Conservation (phyloP, 2,329 filamentous ascomycete genomes). For the Polytolypa hystricis region DNA sequence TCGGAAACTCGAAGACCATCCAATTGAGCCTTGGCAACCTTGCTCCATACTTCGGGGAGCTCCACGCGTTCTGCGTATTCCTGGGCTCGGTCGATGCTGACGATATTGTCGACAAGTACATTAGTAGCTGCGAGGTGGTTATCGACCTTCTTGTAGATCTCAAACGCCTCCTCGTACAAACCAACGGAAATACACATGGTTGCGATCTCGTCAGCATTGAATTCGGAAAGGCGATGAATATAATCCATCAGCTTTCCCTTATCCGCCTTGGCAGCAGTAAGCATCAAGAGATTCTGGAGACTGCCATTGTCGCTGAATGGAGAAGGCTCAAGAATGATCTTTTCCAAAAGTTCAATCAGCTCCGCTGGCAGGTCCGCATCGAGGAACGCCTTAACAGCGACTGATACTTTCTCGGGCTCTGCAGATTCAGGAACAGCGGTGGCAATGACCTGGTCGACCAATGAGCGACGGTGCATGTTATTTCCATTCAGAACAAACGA, state of each 20-base stretch:
- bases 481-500: constrained; percentile 87
- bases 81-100: constrained; percentile 94
- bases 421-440: constrained; percentile 88
- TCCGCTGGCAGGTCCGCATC: constrained; percentile 83
- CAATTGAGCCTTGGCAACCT: constrained; percentile 93
- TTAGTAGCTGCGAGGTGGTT: constrained; percentile 79
- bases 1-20: constrained; percentile 89
- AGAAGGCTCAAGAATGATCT: constrained; percentile 99
- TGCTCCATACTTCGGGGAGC: constrained; percentile 91
- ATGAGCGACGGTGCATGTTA: constrained; percentile 85
- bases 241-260: constrained; percentile 93
- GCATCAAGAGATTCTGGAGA: constrained; percentile 89
- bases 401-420: constrained; percentile 87
- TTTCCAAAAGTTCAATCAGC: constrained; percentile 94
- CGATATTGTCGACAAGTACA: constrained; percentile 89
- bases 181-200: constrained; percentile 89
- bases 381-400: constrained; percentile 89
- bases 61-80: constrained; percentile 94
- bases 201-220: constrained; percentile 86
- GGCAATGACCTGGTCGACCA: constrained; percentile 92
- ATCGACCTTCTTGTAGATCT: constrained; percentile 96
- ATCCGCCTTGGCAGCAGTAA: constrained; percentile 94
- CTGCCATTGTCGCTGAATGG: constrained; percentile 96
- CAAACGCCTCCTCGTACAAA: constrained; percentile 90
- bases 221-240: constrained; percentile 80